These are phyloP conservation scores for Melampsora larici-populina DNA, from an alignment of 1,284 basidiomycete species.

Conservation along the genomic window DNA sequence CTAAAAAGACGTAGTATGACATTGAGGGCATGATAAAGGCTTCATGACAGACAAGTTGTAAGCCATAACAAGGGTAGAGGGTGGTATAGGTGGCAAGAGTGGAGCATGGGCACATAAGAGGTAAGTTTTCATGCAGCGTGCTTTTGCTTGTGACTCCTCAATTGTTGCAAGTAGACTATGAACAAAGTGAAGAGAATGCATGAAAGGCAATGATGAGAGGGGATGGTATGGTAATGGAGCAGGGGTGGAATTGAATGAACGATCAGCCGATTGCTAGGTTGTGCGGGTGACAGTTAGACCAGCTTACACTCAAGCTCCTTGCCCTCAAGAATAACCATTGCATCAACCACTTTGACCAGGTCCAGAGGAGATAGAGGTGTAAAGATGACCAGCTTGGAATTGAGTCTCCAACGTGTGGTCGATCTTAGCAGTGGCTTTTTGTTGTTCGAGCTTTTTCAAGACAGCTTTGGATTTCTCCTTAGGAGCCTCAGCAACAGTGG, in stretches of 20 bases:
- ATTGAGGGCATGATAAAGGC: too few species aligned
- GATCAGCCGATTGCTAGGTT: background rate
- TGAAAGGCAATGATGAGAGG: background rate
- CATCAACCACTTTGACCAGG: conserved; percentile 90
- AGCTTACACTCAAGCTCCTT: conserved; percentile 75
- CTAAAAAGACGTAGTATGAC: too few species aligned
- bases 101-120: background rate
- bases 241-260: too few species aligned
- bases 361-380: conserved; percentile 82
- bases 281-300: background rate
- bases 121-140: conserved; percentile 41
- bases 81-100: background rate
- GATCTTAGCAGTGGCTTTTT: conserved; percentile 88
- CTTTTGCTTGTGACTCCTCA: conserved; percentile 43
- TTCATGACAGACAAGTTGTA: too few species aligned
- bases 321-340: conserved; percentile 92
- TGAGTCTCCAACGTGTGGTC: conserved; percentile 80
- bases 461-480: conserved; percentile 74
- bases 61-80: background rate
- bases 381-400: conserved; percentile 81
- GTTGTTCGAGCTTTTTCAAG: conserved; percentile 76
- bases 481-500: conserved; percentile 56
- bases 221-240: background rate
- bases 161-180: conserved; percentile 42
- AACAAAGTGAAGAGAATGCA: conserved; percentile 1